Evolutionary conservation across 2,329 filamentous ascomycete genomes (phyloP).

Genomic region (Fusarium sp.): DNA sequence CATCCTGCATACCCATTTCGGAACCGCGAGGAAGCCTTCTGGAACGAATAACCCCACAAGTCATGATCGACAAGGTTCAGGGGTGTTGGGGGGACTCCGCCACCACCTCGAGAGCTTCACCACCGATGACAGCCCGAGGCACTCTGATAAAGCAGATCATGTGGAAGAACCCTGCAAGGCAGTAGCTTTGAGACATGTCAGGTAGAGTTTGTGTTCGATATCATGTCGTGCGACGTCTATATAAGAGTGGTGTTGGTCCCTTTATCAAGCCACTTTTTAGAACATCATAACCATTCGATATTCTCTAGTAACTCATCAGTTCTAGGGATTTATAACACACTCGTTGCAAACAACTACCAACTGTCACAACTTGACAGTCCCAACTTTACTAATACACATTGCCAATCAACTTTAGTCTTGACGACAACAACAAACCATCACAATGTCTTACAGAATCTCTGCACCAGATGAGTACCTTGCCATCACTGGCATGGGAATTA

Average conservation of each 20-base stretch:
- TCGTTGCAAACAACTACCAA: constrained; percentile 12
- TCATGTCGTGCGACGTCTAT: constrained; percentile 9
- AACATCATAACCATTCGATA: neutral
- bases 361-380: neutral
- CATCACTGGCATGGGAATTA: constrained; percentile 82
- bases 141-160: constrained; percentile 1
- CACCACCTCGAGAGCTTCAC: constrained; percentile 11
- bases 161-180: neutral
- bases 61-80: neutral
- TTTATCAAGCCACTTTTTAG: neutral
- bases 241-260: constrained; percentile 16
- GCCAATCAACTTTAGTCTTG: neutral
- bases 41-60: constrained; percentile 6
- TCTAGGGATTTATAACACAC: constrained; percentile 12
- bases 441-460: constrained; percentile 74
- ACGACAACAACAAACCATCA: constrained; percentile 7
- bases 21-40: constrained; percentile 24
- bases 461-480: constrained; percentile 87
- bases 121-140: constrained; percentile 13
- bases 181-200: neutral
- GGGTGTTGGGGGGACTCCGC: constrained; percentile 12
- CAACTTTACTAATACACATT: neutral
- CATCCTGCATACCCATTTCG: constrained; percentile 5
- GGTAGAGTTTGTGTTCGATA: neutral
- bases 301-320: constrained; percentile 9